Percentiles rank a stretch among this genome's conserved stretches.
Conservation (phyloP, 2,329 filamentous ascomycete species). For the Ramichloridium luteum region DNA sequence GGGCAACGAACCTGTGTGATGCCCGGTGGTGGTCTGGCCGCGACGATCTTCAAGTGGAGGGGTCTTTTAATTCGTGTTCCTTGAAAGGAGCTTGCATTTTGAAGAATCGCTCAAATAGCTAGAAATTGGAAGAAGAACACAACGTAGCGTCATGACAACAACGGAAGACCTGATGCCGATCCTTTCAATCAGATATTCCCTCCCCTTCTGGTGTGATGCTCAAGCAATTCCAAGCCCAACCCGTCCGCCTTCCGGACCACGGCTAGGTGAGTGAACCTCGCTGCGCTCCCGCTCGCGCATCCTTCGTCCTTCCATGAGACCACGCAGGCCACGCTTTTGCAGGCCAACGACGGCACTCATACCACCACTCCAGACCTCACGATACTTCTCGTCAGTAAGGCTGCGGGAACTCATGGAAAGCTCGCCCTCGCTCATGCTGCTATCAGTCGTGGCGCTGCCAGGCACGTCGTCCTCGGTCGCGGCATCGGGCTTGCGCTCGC, state of each 20-base stretch:
- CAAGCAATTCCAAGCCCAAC: constrained; percentile 28
- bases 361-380: constrained; percentile 69
- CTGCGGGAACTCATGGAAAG: constrained; percentile 23
- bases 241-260: constrained; percentile 21
- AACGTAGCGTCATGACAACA: no score
- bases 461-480: constrained; percentile 25
- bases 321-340: constrained; percentile 83
- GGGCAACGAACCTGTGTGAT: no score
- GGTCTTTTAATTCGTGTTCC: no score
- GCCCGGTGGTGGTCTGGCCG: no score
- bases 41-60: no score
- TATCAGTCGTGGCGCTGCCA: constrained; percentile 23
- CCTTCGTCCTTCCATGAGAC: constrained; percentile 85
- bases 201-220: neutral
- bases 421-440: constrained; percentile 24
- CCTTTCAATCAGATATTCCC: no score
- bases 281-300: constrained; percentile 57
- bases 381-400: constrained; percentile 29
- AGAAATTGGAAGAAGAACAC: no score
- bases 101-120: no score
- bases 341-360: constrained; percentile 83
- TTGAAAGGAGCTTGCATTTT: no score
- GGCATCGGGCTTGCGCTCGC: constrained; percentile 20
- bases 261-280: constrained; percentile 4
- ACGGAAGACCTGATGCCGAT: no score